Evolutionary conservation across 768 basidiomycete species (phyloP).

Genomic region (Mrakia frigida): DNA sequence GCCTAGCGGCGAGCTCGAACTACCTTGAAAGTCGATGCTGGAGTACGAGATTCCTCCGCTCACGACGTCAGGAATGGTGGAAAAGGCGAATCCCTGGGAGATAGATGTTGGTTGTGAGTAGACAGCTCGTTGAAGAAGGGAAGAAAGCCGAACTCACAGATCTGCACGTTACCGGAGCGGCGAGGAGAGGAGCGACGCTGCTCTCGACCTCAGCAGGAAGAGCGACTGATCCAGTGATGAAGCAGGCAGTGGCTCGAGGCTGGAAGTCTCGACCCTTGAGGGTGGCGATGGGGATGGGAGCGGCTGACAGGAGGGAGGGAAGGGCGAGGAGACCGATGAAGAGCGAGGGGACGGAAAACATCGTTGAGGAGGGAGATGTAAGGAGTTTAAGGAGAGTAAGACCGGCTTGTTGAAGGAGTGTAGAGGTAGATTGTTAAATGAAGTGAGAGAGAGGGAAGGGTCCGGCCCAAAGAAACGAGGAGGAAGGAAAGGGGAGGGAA

Average conservation of each 20-base stretch:
- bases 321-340: neutral
- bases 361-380: neutral
- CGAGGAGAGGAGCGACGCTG: neutral
- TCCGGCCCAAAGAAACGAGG: neutral
- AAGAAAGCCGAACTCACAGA: neutral
- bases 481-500: neutral
- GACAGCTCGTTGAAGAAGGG: neutral
- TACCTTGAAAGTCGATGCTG: neutral
- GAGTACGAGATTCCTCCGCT: neutral
- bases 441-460: neutral
- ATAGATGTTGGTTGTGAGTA: neutral
- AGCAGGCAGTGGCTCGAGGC: neutral
- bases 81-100: neutral
- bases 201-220: conserved; percentile 8
- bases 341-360: neutral
- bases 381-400: neutral
- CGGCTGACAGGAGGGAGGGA: neutral
- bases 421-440: neutral
- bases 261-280: neutral
- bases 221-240: neutral
- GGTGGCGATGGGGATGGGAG: conserved; percentile 1
- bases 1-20: neutral
- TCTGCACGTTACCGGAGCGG: neutral
- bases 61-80: neutral
- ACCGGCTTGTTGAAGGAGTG: neutral